phyloP scores from a whole-genome alignment of 148 eudicot species.

The Chenopodium quinoa region DNA sequence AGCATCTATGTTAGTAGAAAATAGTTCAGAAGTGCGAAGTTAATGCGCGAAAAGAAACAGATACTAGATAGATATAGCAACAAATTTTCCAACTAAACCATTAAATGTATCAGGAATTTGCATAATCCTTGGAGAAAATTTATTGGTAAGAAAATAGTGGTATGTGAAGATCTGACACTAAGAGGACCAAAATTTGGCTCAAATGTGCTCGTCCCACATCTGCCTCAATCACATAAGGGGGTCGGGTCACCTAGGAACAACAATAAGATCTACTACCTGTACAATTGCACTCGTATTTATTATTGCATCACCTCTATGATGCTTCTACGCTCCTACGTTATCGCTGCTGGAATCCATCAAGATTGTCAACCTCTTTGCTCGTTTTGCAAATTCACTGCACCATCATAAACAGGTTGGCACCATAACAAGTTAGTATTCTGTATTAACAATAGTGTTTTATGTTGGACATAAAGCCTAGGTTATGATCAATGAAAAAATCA shows the following conservation, averaged over 20 bases:
- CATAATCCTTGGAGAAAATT: slow-evolving; percentile 4
- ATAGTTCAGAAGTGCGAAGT: neutral
- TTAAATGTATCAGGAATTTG: neutral
- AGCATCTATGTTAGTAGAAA: neutral
- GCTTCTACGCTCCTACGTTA: slow-evolving; percentile 50
- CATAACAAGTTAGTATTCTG: neutral
- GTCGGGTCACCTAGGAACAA: slow-evolving; percentile 23
- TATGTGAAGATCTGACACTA: slow-evolving; percentile 16
- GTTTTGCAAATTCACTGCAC: slow-evolving; percentile 70
- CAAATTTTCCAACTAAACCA: neutral
- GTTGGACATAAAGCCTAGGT: neutral
- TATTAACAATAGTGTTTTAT: neutral
- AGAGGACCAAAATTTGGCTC: slow-evolving; percentile 22
- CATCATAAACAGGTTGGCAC: neutral
- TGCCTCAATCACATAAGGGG: slow-evolving; percentile 21
- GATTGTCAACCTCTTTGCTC: slow-evolving; percentile 71
- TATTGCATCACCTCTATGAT: slow-evolving; percentile 8
- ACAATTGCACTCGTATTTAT: slow-evolving; percentile 36
- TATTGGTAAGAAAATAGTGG: neutral
- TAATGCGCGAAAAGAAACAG: neutral
- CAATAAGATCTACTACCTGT: slow-evolving; percentile 41
- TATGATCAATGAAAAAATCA: neutral
- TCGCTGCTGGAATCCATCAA: slow-evolving; percentile 56
- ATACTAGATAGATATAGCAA: neutral
- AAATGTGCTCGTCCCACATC: slow-evolving; percentile 20